Conservation (phyloP, 1,284 basidiomycete genomes). For the Xerocomus minutiporus region DNA sequence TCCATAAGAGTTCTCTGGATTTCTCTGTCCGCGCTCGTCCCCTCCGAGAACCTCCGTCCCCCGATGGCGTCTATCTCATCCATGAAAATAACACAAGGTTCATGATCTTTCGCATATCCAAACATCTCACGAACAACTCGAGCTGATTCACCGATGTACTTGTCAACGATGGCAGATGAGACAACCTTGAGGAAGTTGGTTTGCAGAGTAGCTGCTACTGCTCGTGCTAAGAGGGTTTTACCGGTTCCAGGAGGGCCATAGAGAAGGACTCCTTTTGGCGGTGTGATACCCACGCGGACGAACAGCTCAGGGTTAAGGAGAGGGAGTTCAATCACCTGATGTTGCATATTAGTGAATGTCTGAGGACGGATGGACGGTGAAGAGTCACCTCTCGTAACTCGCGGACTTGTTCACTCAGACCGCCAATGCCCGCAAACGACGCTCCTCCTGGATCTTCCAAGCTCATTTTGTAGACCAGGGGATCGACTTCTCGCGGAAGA, state of each 20-base stretch:
- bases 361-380: background rate
- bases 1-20: slow-evolving; percentile 99
- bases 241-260: slow-evolving; percentile 95
- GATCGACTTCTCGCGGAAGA: slow-evolving; percentile 95
- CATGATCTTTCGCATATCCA: slow-evolving; percentile 93
- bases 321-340: slow-evolving; percentile 91
- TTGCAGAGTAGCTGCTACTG: slow-evolving; percentile 92
- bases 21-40: slow-evolving; percentile 96
- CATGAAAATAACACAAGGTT: slow-evolving; percentile 99
- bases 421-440: slow-evolving; percentile 96
- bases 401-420: slow-evolving; percentile 92
- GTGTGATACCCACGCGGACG: slow-evolving; percentile 91
- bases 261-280: slow-evolving; percentile 89
- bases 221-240: slow-evolving; percentile 93
- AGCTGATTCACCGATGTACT: slow-evolving; percentile 98
- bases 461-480: slow-evolving; percentile 99
- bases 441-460: slow-evolving; percentile 96
- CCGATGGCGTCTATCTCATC: slow-evolving; percentile 99
- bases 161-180: slow-evolving; percentile 99
- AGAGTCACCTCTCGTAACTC: slow-evolving; percentile 84
- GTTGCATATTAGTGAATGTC: background rate
- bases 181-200: slow-evolving; percentile 99
- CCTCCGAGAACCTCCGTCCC: slow-evolving; percentile 95
- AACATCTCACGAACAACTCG: slow-evolving; percentile 98
- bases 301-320: slow-evolving; percentile 96